Evolutionary conservation across 2,329 filamentous ascomycete genomes (phyloP).

Genomic region (Exophiala calicioides): DNA sequence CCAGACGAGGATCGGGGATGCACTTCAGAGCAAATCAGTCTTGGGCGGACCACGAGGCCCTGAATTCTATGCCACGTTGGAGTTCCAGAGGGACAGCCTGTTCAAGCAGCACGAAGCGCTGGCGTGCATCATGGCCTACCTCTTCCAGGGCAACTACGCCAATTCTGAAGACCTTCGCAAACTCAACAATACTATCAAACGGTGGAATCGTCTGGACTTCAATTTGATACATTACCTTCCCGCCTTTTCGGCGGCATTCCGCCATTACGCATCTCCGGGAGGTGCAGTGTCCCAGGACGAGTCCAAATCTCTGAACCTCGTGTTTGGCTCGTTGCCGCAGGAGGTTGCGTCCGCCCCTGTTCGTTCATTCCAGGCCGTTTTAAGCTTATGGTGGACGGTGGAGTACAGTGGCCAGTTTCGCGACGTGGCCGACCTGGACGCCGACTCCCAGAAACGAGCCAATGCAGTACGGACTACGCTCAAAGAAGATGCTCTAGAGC

Average conservation of each 20-base stretch:
- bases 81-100: constrained; percentile 77
- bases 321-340: constrained; percentile 44
- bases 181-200: constrained; percentile 65
- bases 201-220: constrained; percentile 72
- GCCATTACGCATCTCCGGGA: constrained; percentile 67
- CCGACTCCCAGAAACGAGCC: constrained; percentile 58
- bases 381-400: constrained; percentile 82
- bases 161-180: constrained; percentile 70
- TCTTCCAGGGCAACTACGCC: constrained; percentile 74
- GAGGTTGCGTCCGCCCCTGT: constrained; percentile 44
- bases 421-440: constrained; percentile 65
- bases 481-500: constrained; percentile 89
- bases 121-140: constrained; percentile 73
- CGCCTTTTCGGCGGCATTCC: constrained; percentile 72
- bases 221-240: constrained; percentile 79
- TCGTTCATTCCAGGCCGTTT: constrained; percentile 74
- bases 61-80: constrained; percentile 74
- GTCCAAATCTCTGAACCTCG: constrained; percentile 58
- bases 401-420: constrained; percentile 91
- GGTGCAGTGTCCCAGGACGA: constrained; percentile 22
- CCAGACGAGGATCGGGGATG: constrained; percentile 74
- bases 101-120: constrained; percentile 88
- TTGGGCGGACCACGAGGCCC: constrained; percentile 66
- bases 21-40: constrained; percentile 71
- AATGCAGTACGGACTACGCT: constrained; percentile 74